These are phyloP conservation scores for Cordyceps militaris DNA, from an alignment of 2,329 filamentous ascomycete genomes.

Conservation along the genomic window DNA sequence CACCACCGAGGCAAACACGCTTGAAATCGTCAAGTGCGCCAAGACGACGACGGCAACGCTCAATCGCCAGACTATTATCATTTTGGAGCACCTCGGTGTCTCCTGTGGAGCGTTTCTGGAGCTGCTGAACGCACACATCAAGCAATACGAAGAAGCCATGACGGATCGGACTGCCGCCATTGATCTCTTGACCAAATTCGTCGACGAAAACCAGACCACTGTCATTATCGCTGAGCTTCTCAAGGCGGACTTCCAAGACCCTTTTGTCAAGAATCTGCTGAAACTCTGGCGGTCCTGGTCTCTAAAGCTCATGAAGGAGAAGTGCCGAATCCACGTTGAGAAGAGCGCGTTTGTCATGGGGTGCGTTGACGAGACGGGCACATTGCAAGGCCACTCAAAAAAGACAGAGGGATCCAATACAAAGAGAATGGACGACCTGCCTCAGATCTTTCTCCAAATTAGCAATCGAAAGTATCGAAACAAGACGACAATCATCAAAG, in stretches of 20 bases:
- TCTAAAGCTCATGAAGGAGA: slow-evolving; percentile 85
- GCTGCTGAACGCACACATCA: slow-evolving; percentile 62
- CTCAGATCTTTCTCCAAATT: slow-evolving; percentile 86
- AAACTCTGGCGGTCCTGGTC: slow-evolving; percentile 84
- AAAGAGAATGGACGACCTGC: slow-evolving; percentile 49
- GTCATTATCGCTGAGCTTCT: slow-evolving; percentile 70
- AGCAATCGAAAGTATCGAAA: slow-evolving; percentile 47
- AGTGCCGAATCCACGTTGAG: slow-evolving; percentile 75
- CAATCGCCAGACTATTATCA: slow-evolving; percentile 82
- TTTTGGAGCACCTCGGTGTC: slow-evolving; percentile 75
- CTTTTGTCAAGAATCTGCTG: slow-evolving; percentile 73
- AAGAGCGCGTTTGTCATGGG: slow-evolving; percentile 83
- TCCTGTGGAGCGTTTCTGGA: slow-evolving; percentile 56
- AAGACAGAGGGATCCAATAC: slow-evolving; percentile 31
- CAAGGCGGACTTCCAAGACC: slow-evolving; percentile 75
- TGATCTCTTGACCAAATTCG: slow-evolving; percentile 60
- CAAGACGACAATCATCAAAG: slow-evolving; percentile 60
- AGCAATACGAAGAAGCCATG: slow-evolving; percentile 64
- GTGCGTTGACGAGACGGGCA: slow-evolving; percentile 77
- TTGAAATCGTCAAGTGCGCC: slow-evolving; percentile 83
- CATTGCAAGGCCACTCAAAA: slow-evolving; percentile 63
- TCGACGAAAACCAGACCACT: slow-evolving; percentile 81
- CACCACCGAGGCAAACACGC: slow-evolving; percentile 55
- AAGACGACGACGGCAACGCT: slow-evolving; percentile 69
- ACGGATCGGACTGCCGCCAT: slow-evolving; percentile 56